Conservation (phyloP, 805 yeast genomes). For the Peterozyma xylosa region DNA sequence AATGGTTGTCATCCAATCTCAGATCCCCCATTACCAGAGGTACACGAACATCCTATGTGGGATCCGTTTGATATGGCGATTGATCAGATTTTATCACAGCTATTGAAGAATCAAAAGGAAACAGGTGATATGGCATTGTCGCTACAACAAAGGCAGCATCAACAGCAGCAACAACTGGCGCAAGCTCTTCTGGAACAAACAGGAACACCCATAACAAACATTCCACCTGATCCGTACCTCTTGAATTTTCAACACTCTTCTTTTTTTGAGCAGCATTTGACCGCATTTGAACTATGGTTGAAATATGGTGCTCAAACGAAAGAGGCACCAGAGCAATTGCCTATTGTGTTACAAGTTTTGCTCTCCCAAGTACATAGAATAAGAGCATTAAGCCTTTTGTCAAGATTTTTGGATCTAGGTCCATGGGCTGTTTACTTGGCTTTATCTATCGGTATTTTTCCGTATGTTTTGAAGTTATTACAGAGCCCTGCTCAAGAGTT, state of each 20-base stretch:
- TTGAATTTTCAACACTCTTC: constrained; percentile 79
- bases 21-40: constrained; percentile 87
- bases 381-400: constrained; percentile 75
- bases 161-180: constrained; percentile 8
- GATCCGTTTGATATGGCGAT: constrained; percentile 97
- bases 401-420: constrained; percentile 85
- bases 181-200: neutral
- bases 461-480: constrained; percentile 80
- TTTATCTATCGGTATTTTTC: constrained; percentile 90
- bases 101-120: constrained; percentile 32
- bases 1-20: constrained; percentile 92
- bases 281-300: constrained; percentile 95
- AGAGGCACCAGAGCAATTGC: constrained; percentile 90
- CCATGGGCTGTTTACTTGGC: constrained; percentile 97
- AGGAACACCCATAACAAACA: neutral
- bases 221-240: constrained; percentile 9
- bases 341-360: constrained; percentile 87
- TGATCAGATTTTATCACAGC: constrained; percentile 81
- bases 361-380: constrained; percentile 91
- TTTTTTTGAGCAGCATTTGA: constrained; percentile 91
- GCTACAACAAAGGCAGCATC: constrained; percentile 3
- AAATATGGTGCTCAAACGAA: constrained; percentile 80
- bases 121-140: constrained; percentile 5
- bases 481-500: constrained; percentile 95
- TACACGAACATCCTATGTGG: constrained; percentile 89